Conservation (phyloP, 2,329 filamentous ascomycete genomes). For the Aspergillus chevalieri region DNA sequence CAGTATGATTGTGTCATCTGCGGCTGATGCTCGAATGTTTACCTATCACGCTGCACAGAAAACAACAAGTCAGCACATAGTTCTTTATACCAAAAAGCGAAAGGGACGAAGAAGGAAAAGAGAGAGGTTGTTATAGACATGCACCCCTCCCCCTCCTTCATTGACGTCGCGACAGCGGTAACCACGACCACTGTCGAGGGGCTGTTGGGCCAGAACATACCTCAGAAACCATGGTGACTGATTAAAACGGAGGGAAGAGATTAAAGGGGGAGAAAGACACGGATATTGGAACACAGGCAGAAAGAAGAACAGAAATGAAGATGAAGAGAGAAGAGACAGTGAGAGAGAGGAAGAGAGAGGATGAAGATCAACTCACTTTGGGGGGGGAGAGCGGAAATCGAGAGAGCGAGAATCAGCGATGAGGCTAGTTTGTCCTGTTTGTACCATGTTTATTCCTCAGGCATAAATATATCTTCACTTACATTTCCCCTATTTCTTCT, state of each 20-base stretch:
- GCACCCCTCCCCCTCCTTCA: neutral
- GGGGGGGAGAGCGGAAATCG: neutral
- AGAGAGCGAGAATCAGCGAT: neutral
- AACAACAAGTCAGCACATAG: constrained; percentile 28
- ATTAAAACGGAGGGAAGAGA: constrained; percentile 43
- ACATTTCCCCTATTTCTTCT: neutral
- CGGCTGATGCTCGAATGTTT: constrained; percentile 33
- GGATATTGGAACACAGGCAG: constrained; percentile 6
- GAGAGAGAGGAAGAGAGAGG: constrained; percentile 2
- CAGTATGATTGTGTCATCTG: constrained; percentile 24
- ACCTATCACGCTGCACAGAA: constrained; percentile 61
- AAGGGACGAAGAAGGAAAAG: neutral
- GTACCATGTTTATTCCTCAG: constrained; percentile 7
- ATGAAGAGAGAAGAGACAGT: constrained; percentile 8
- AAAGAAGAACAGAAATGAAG: constrained; percentile 11
- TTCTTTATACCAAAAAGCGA: neutral
- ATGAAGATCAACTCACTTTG: constrained; percentile 2
- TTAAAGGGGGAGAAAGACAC: constrained; percentile 8
- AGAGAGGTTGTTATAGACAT: constrained; percentile 18
- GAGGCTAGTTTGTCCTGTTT: constrained; percentile 15
- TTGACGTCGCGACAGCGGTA: constrained; percentile 14
- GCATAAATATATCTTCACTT: constrained; percentile 1
- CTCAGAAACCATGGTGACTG: constrained; percentile 56
- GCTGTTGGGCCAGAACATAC: constrained; percentile 39
- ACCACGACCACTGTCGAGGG: constrained; percentile 26